Conservation (phyloP, 768 basidiomycete species). For the Auricularia sp. region DNA sequence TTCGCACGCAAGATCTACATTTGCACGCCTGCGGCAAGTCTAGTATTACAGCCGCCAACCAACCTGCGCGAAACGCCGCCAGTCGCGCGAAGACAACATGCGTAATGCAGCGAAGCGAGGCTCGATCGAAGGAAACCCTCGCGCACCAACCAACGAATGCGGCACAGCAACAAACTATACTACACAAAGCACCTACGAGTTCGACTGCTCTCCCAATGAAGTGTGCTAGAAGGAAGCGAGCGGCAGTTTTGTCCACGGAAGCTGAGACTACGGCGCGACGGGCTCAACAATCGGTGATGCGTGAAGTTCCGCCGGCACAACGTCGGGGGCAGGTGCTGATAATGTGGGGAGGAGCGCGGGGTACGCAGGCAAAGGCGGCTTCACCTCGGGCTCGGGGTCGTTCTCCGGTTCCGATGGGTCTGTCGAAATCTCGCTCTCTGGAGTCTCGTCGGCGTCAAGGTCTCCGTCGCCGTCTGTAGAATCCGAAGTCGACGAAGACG, state of each 20-base stretch:
- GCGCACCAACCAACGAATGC: not conserved
- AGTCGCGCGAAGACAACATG: no score
- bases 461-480: slow-evolving; percentile 10
- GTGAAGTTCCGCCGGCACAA: not conserved
- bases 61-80: not conserved
- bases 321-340: not conserved
- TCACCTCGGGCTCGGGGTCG: not conserved
- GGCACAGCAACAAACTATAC: not conserved
- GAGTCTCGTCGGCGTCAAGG: not conserved
- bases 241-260: no score
- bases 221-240: no score
- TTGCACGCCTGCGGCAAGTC: not conserved
- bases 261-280: not conserved
- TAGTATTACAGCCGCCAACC: not conserved
- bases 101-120: no score
- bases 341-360: not conserved
- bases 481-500: slow-evolving; percentile 16
- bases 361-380: not conserved
- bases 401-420: not conserved
- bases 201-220: no score
- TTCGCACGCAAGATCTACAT: not conserved
- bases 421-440: not conserved
- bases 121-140: not conserved
- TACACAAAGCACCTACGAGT: not conserved
- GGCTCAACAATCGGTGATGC: not conserved